These are phyloP conservation scores for Saturnispora halmiae DNA, from an alignment of 805 yeast species.

Conservation along the genomic window DNA sequence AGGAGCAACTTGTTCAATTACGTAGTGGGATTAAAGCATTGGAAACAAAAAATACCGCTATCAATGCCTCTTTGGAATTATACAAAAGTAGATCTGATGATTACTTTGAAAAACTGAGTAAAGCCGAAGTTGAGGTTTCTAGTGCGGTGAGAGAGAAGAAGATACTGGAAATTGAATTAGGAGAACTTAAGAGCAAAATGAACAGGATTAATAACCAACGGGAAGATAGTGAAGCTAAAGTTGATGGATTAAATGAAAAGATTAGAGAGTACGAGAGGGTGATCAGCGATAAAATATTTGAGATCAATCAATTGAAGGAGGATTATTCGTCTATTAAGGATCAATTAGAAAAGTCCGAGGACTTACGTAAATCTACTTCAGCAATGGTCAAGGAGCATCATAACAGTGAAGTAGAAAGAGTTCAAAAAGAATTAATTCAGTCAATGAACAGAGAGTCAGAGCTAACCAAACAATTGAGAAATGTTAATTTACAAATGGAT, in stretches of 20 bases:
- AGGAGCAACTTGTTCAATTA: conserved; percentile 34
- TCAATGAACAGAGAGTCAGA: conserved; percentile 58
- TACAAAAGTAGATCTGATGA: conserved; percentile 69
- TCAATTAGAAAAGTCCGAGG: conserved; percentile 36
- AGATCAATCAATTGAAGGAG: conserved; percentile 41
- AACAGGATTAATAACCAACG: conserved; percentile 44
- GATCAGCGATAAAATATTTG: conserved; percentile 48
- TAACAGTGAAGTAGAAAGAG: conserved; percentile 42
- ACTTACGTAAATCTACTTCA: conserved; percentile 27
- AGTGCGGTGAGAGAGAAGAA: conserved; percentile 57
- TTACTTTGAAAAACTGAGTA: conserved; percentile 61
- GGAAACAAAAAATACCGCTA: conserved; percentile 45
- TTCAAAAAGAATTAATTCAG: conserved; percentile 44
- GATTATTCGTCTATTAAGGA: conserved; percentile 44
- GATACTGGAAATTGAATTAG: conserved; percentile 41
- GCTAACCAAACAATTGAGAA: conserved; percentile 54
- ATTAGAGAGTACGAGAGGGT: conserved; percentile 45
- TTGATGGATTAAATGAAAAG: conserved; percentile 43
- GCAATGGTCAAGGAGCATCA: conserved; percentile 25
- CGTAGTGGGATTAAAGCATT: conserved; percentile 51
- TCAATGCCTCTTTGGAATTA: conserved; percentile 45
- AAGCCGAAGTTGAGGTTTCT: conserved; percentile 65
- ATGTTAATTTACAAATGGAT: conserved; percentile 51
- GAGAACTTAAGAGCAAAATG: conserved; percentile 41
- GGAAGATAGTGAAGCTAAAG: conserved; percentile 41